These are phyloP conservation scores for Daldinia grandis DNA, from an alignment of 495 filamentous ascomycete genomes.

Conservation along the genomic window DNA sequence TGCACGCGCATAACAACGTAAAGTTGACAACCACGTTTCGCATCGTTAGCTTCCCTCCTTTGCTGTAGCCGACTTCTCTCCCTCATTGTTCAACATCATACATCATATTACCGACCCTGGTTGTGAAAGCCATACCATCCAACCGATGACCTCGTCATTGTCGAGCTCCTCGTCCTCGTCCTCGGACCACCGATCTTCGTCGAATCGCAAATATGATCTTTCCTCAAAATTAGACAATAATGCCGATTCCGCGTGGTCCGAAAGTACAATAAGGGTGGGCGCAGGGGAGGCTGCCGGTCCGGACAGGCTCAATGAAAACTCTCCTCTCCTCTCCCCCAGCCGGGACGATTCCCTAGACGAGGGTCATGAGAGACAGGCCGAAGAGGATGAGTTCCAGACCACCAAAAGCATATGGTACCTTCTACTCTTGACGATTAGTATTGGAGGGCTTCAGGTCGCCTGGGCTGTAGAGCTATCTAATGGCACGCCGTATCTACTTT, in stretches of 20 bases:
- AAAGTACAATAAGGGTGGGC: constrained; percentile 28
- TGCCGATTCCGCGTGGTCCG: constrained; percentile 30
- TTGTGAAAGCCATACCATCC: constrained; percentile 20
- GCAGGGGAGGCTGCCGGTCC: constrained; percentile 20
- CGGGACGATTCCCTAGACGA: constrained; percentile 51
- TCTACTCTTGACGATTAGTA: constrained; percentile 80
- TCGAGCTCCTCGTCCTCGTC: constrained; percentile 37
- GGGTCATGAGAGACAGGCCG: constrained; percentile 46
- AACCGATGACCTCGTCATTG: constrained; percentile 46
- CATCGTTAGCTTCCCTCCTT: constrained; percentile 1
- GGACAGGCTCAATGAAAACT: constrained; percentile 61
- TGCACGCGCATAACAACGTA: constrained; percentile 9
- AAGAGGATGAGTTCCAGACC: constrained; percentile 57
- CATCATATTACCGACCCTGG: background rate
- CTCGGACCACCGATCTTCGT: constrained; percentile 32
- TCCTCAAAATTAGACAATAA: constrained; percentile 19
- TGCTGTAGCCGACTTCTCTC: background rate
- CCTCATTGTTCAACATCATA: background rate
- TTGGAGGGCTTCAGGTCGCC: constrained; percentile 89
- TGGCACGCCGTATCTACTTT: constrained; percentile 74
- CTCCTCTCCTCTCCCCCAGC: constrained; percentile 65
- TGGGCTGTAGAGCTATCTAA: constrained; percentile 93
- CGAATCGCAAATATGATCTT: constrained; percentile 28
- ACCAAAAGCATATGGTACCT: constrained; percentile 85
- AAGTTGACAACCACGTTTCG: constrained; percentile 7